Evolutionary conservation across 1,284 basidiomycete genomes (phyloP), one percentile per base, ranked within the genome.

Genomic region (Exsudoporus floridanus): DNA sequence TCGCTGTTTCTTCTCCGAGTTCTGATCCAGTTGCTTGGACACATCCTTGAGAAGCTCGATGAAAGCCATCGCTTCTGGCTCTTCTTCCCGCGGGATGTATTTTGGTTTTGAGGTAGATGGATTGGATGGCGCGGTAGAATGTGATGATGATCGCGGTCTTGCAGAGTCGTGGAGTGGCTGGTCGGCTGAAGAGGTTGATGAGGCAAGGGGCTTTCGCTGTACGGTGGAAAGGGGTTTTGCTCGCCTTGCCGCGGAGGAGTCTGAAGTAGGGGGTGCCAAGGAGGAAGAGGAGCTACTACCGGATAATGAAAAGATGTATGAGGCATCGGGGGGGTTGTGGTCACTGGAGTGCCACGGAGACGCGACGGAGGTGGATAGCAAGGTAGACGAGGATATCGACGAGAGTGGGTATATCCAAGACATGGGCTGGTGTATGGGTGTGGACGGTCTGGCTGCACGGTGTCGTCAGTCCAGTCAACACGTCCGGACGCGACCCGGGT

Each of bases 1-100:
- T 9, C 46, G 56, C 42, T 71, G 62, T 50, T 67, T 67, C 51
- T 56, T 59, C 35, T 44, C 43, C 7, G 66, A 51, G 43, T 71
- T 69, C 31, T 56, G 53, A 18, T 67, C 67, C 18, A 70, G 25
- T 18, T 61, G 49, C 27, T 37, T 59, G 30, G 58, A 61, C 7
- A 56, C 55, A 19, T 61, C 52, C 25, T 54, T 55, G 36, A 67
- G 64, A 16, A 70, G 58, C 12, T 59, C 53, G 14, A 70, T 46
- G 45, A 66, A 65, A 9, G 46, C 23, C 8, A 27, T 19, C 10
- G 67, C 66, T 23, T 67, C 57, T 21, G 60, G 58, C 16, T 65
- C 57, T 16, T 58, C 41, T 36, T 69, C 64, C 8, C 41, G 50
- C 1, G 43, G 50, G 9, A 35, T 28, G 18, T 61, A 48, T 27